These are phyloP conservation scores for Neotropicomus parvogracilis DNA, from an alignment of 1,284 basidiomycete species.

Conservation along the genomic window DNA sequence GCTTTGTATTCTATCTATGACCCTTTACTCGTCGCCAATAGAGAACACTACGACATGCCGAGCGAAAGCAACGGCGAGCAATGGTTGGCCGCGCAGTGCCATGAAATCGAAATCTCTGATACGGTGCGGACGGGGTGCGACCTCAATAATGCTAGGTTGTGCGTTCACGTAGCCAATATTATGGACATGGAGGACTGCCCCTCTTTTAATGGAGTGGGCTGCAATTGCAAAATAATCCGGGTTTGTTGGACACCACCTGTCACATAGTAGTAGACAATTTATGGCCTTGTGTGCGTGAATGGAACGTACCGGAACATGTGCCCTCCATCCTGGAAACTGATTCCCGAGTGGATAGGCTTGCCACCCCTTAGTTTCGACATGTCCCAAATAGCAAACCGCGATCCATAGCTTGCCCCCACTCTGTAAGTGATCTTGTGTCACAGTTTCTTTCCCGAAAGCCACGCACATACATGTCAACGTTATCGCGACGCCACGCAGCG, in stretches of 20 bases:
- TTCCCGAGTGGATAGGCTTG: slow-evolving; percentile 57
- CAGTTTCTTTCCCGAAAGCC: not conserved
- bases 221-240: slow-evolving; percentile 74
- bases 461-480: slow-evolving; percentile 60
- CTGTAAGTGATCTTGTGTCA: slow-evolving; percentile 37
- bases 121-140: slow-evolving; percentile 59
- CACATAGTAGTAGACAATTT: slow-evolving; percentile 10
- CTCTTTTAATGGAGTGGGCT: slow-evolving; percentile 50
- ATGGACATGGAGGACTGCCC: slow-evolving; percentile 67
- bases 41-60: slow-evolving; percentile 49
- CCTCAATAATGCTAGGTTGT: slow-evolving; percentile 53
- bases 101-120: slow-evolving; percentile 76
- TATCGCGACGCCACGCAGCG: slow-evolving; percentile 65
- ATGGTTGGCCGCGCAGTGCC: slow-evolving; percentile 50
- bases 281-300: not conserved
- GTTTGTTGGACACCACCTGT: slow-evolving; percentile 72
- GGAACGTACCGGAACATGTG: slow-evolving; percentile 59
- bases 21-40: slow-evolving; percentile 43
- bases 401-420: slow-evolving; percentile 68
- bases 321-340: slow-evolving; percentile 62
- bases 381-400: slow-evolving; percentile 72
- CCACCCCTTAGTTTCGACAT: slow-evolving; percentile 66
- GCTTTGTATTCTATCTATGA: slow-evolving; percentile 19
- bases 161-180: slow-evolving; percentile 60
- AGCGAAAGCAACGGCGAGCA: slow-evolving; percentile 65